Base-by-base conservation (phyloP, 2,329 filamentous ascomycete species). In the Juglanconis sp. region DNA sequence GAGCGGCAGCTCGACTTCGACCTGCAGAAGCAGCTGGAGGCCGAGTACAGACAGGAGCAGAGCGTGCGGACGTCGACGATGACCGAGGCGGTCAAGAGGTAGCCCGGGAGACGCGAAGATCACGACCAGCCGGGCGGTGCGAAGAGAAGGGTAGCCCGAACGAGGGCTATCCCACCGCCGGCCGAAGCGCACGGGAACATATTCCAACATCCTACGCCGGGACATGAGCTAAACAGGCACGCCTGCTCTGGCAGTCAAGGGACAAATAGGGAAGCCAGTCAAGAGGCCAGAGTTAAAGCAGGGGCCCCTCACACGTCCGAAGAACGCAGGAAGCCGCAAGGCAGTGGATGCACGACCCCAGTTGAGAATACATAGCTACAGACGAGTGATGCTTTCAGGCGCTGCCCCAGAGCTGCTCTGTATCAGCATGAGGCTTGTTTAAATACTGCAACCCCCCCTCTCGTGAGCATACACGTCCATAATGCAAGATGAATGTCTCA, bases 1-100 rank as follows among this genome's bases (percentile, higher is more conserved):
- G 95, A 99, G 74, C 88, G 95, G 61, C 91, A 96, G 73, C 85
- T 92, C 55, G 95, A 99, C 72, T 99, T 99, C 70, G 93, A 98
- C 65, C 86, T 96, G 84, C 95, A 99, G 72, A 85, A 82, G 64
- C 84, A 83, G 6, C 79, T 99, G 52, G 93, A 98, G 76, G 85
- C 89, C 69, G 91, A 99, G 73, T 98, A 97, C 74, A 87, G 88
- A 72, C 94, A 94, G 73, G 81, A 92, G 36, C 95, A 99, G 77
- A 90, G 79, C 4, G 93, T 98, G 35, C 83, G 81, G 62, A 79
- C 85, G 40, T 67, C 67, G 1, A 69, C 69, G 3, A 63, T 48
- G 46, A 56, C 42, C 58, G 40, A 48, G 24, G 13, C 32, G 4
- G 38, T 47, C 44, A 47, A 47, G 17, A 47, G n/a, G n/a, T 47